Evolutionary conservation across 495 filamentous ascomycete species (phyloP), one percentile per base, ranked within the genome.

Genomic region (Podospora pseudocomata): DNA sequence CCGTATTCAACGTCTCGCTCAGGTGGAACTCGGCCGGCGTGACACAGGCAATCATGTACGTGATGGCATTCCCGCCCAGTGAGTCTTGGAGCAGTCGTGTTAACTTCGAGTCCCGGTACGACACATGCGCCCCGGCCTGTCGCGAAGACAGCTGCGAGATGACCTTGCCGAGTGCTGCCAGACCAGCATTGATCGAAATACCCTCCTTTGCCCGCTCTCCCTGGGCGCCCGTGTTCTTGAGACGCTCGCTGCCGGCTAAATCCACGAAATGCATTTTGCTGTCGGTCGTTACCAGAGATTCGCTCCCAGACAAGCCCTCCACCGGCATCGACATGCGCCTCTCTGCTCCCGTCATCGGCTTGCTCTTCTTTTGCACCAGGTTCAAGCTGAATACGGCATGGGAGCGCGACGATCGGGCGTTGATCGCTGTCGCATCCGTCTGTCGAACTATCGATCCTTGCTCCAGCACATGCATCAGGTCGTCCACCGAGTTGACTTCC

Each of bases 211-310:
- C 96, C 32, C 95, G 89, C 71, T 99, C 96, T 16, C 95, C 95
- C 65, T 95, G 94, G 6, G 96, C 96, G 19, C 92, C 91, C 4
- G 95, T 98, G 74, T 98, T 98, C 83, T 99, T 99, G 76, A 99
- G 79, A 71, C 95, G 87, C 80, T 99, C 95, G 76, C 96, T 98
- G 69, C 95, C 95, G 63, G 95, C 95, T 75, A 99, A 82, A 89
- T 99, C 95, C 60, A 99, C 95, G 71, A 99, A 99, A 75, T 99
- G 94, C 67, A 99, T 86, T 77, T 99, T 99, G 87, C 96, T 98
- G 76, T 98, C 96, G 20, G 96, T 89, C 6, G 91, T 97, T 16
- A 99, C 84, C 77, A 81, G 84, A 65, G 87, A 87, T 27, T 87
- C 88, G 34, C 79, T 80, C 27, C 86, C 87, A 18, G 87, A 87